phyloP scores from a whole-genome alignment of 345 rosid genomes.

The Melaleuca quinquenervia region DNA sequence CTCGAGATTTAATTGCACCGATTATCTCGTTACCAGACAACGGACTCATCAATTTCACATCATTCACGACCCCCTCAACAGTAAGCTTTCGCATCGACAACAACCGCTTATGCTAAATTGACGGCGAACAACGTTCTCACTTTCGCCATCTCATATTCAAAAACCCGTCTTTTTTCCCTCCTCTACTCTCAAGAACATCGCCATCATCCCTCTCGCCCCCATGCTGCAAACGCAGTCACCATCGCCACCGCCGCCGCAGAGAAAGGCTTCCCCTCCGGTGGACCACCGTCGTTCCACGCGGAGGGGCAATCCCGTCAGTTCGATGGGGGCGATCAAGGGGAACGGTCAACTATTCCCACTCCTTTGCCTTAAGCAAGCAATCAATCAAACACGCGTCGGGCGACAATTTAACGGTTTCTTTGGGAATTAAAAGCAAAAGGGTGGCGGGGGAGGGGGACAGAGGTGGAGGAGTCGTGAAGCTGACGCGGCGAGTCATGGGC shows the following conservation, averaged over 20 bases:
- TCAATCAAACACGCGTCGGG: neutral
- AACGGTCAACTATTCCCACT: neutral
- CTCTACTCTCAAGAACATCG: no score
- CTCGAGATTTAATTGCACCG: neutral
- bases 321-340: neutral
- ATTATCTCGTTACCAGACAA: no score
- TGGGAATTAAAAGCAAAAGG: neutral
- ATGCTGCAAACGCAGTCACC: no score
- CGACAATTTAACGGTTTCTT: neutral
- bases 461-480: neutral
- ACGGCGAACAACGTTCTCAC: neutral
- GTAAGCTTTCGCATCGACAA: neutral
- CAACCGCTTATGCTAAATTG: neutral
- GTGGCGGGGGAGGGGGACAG: neutral
- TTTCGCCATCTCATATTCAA: neutral
- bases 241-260: no score
- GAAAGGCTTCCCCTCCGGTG: neutral
- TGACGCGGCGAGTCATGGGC: neutral
- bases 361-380: neutral
- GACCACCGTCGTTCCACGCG: neutral
- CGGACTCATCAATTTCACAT: neutral
- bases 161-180: no score
- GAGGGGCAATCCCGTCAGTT: neutral
- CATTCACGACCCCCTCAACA: neutral
- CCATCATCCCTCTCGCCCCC: no score